Base-by-base conservation (phyloP, 1,284 basidiomycete genomes). In the Ustilago lituana region DNA sequence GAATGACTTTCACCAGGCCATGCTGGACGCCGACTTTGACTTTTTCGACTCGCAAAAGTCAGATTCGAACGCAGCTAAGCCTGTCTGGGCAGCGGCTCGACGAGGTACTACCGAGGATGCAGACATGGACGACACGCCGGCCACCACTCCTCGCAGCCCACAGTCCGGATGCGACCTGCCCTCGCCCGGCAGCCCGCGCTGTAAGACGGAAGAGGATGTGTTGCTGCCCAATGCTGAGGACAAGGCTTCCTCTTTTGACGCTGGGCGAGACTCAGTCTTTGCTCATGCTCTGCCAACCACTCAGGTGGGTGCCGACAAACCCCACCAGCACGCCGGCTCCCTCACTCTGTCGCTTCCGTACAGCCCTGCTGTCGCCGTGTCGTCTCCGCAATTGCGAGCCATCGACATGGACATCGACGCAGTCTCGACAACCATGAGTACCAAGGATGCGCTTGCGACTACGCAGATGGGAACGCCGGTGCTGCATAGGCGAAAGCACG, bases 1-100 rank as follows among this genome's bases (percentile, higher is more conserved):
- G 41, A 67, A 79, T 27, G 77, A 79, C 58, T 79, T 79, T 43
- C 77, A 79, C 50, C 63, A 70, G 39, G 73, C 73, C n/a, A 79
- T 79, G 77, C 70, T 79, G 20, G 67, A 76, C 32, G 73, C 71
- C 35, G 73, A 77, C 52, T 67, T 77, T 37, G 75, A 77, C 52
- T 57, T 69, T 23, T 71, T 76, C 43, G 61, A 55, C 43, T 62
- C 51, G 43, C 61, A 58, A 45, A 54, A 61, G 48, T 36, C 62
- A 11, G 67, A 70, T 17, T 19, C 32, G 10, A 46, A 38, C 14
- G 43, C 17, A 11, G 29, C 20, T 2, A 56, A 56, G 43, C 38
- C 43, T 5, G 26, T 59, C 11, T 66, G 66, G 48, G 38, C 61
- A 6, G 48, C 52, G 20, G 27, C 51, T 31, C 44, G 41, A 29